Conservation (phyloP, 2,329 filamentous ascomycete genomes). For the Ophidiomyces ophidiicola region DNA sequence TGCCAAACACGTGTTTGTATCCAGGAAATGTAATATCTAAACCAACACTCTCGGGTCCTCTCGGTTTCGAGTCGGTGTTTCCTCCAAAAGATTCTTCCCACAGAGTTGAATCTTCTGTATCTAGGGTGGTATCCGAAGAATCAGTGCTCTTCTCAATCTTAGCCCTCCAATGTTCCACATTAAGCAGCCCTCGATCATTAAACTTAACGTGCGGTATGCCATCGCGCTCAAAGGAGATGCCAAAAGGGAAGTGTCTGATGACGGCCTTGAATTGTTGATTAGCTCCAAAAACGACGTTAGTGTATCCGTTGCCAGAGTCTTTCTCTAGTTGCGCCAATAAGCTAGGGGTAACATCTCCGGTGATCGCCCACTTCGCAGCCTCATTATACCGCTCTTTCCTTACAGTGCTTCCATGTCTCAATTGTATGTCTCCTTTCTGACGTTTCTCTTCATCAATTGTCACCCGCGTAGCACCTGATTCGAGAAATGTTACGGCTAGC, state of each 20-base stretch:
- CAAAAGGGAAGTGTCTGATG: slow-evolving; percentile 71
- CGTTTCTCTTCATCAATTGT: slow-evolving; percentile 85
- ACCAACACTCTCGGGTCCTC: slow-evolving; percentile 80
- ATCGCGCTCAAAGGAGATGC: slow-evolving; percentile 74
- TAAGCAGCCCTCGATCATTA: slow-evolving; percentile 81
- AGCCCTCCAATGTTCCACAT: slow-evolving; percentile 88
- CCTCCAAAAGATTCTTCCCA: slow-evolving; percentile 96
- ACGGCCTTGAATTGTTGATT: slow-evolving; percentile 65
- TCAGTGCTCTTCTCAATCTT: slow-evolving; percentile 54
- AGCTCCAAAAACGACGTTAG: slow-evolving; percentile 65
- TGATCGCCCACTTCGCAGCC: slow-evolving; percentile 70
- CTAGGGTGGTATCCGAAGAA: slow-evolving; percentile 27
- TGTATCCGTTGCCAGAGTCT: slow-evolving; percentile 55
- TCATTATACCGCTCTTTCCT: slow-evolving; percentile 94
- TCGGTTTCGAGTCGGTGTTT: slow-evolving; percentile 90
- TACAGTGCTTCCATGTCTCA: slow-evolving; percentile 70
- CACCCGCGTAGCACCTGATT: slow-evolving; percentile 77
- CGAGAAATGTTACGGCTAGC: slow-evolving; percentile 73
- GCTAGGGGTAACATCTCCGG: slow-evolving; percentile 65
- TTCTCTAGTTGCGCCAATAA: slow-evolving; percentile 56
- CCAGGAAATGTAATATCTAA: slow-evolving; percentile 86
- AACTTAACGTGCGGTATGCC: slow-evolving; percentile 71
- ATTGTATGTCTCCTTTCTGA: slow-evolving; percentile 73
- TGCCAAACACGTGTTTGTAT: slow-evolving; percentile 86
- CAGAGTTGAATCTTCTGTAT: slow-evolving; percentile 78